Evolutionary conservation across 345 rosid species (phyloP).

Genomic region (Sisymbrium irio): DNA sequence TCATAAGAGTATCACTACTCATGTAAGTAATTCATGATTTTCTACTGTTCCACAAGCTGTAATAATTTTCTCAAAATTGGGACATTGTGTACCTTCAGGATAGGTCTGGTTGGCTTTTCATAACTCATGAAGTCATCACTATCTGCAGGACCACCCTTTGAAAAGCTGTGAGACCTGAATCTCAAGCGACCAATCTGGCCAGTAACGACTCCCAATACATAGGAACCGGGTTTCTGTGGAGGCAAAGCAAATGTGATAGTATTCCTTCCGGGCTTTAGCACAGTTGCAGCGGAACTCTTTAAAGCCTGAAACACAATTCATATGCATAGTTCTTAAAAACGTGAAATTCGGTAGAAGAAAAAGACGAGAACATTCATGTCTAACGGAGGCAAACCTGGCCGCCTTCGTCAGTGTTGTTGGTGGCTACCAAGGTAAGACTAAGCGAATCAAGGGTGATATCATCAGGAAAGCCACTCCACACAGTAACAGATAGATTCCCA

Average conservation of each 20-base stretch:
- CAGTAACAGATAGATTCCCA: constrained; percentile 73
- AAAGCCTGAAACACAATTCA: constrained; percentile 62
- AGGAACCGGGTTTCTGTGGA: constrained; percentile 92
- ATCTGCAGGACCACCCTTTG: constrained; percentile 94
- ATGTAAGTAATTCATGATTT: constrained; percentile 10
- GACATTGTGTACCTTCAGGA: constrained; percentile 64
- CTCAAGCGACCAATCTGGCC: constrained; percentile 93
- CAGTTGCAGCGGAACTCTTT: constrained; percentile 65
- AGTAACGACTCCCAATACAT: constrained; percentile 89
- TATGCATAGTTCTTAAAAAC: neutral
- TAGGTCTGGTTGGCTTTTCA: constrained; percentile 91
- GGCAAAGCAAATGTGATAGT: constrained; percentile 68
- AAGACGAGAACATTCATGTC: neutral
- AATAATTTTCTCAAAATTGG: constrained; percentile 10
- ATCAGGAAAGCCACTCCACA: constrained; percentile 98
- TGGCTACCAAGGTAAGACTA: constrained; percentile 84
- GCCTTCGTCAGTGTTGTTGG: constrained; percentile 82
- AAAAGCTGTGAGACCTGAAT: constrained; percentile 94
- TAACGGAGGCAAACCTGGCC: constrained; percentile 60
- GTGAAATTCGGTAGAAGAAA: neutral
- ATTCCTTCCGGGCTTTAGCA: constrained; percentile 74
- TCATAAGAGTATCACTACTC: constrained; percentile 13
- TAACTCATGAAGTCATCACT: constrained; percentile 95
- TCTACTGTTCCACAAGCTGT: neutral
- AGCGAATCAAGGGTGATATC: constrained; percentile 92